Conservation (phyloP, 2,329 filamentous ascomycete species). For the Furcasterigmium sp. region DNA sequence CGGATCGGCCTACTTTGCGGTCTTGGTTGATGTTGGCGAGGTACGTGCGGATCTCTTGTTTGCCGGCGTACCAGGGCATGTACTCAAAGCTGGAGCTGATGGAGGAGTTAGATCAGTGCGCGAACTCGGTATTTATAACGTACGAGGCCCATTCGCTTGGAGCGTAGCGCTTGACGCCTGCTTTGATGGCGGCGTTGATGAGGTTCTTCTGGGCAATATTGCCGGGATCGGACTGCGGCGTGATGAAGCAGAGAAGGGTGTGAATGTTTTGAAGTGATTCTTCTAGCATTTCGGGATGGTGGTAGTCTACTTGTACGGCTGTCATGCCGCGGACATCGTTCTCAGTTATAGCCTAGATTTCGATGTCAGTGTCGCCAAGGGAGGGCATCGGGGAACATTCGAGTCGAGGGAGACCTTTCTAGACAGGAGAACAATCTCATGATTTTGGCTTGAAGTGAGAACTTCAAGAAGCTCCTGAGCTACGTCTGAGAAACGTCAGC, state of each 20-base stretch:
- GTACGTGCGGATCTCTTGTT: slow-evolving; percentile 43
- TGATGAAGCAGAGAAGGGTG: slow-evolving; percentile 48
- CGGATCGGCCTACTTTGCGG: slow-evolving; percentile 24
- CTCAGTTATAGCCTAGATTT: no score
- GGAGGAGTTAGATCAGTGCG: not conserved
- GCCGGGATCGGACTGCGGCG: slow-evolving; percentile 22
- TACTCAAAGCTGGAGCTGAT: slow-evolving; percentile 17
- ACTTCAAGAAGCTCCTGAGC: slow-evolving; percentile 46
- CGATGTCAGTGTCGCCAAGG: no score
- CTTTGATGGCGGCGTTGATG: slow-evolving; percentile 53
- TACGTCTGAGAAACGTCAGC: slow-evolving; percentile 28
- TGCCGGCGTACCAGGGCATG: slow-evolving; percentile 45
- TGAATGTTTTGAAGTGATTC: slow-evolving; percentile 38
- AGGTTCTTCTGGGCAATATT: slow-evolving; percentile 45
- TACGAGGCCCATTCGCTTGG: slow-evolving; percentile 53
- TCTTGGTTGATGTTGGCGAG: slow-evolving; percentile 44
- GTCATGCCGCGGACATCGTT: no score
- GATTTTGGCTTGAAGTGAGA: slow-evolving; percentile 40
- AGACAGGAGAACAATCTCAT: slow-evolving; percentile 46
- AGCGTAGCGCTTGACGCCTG: slow-evolving; percentile 56
- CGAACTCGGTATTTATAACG: slow-evolving; percentile 4
- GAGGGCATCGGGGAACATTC: no score
- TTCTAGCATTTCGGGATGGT: slow-evolving; percentile 28
- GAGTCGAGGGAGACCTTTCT: no score
- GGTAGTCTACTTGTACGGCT: slow-evolving; percentile 46